These are phyloP conservation scores for Phaseolus coccineus DNA, from an alignment of 331 rosid species.

Conservation along the genomic window DNA sequence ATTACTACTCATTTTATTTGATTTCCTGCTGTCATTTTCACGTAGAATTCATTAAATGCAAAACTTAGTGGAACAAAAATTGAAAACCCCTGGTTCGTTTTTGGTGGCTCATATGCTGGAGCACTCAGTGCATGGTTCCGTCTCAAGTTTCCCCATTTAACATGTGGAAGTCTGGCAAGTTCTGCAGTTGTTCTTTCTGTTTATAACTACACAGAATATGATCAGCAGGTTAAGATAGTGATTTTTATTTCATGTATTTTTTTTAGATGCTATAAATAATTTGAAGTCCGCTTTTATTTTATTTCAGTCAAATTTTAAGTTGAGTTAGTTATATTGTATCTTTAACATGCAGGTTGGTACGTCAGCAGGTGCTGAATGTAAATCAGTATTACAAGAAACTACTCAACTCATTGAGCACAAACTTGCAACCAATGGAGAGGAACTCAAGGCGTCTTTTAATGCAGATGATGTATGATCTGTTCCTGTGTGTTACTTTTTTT, in stretches of 20 bases:
- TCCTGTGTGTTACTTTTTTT: conserved; percentile 33
- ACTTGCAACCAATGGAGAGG: conserved; percentile 57
- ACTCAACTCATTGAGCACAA: conserved; percentile 72
- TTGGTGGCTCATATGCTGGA: conserved; percentile 89
- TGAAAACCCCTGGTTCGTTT: conserved; percentile 86
- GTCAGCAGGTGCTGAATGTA: conserved; percentile 95
- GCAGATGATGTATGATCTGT: conserved; percentile 69
- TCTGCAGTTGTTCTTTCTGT: conserved; percentile 94
- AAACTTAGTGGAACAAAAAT: conserved; percentile 61
- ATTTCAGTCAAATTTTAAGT: background rate
- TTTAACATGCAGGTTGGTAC: conserved; percentile 75
- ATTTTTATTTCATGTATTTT: background rate
- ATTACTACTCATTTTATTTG: conserved; percentile 21
- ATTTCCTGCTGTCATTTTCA: conserved; percentile 24
- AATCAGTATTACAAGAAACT: conserved; percentile 83
- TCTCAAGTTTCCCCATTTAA: conserved; percentile 92
- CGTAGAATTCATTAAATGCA: conserved; percentile 70
- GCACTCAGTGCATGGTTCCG: conserved; percentile 99
- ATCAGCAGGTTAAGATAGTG: conserved; percentile 69
- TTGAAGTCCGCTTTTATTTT: background rate
- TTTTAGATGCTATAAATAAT: too few relatives aligned
- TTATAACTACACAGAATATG: conserved; percentile 78
- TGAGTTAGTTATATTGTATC: background rate
- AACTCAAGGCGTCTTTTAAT: conserved; percentile 70
- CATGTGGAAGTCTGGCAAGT: conserved; percentile 99